Conservation (phyloP, 2,329 filamentous ascomycete genomes). For the Monilinia laxa region DNA sequence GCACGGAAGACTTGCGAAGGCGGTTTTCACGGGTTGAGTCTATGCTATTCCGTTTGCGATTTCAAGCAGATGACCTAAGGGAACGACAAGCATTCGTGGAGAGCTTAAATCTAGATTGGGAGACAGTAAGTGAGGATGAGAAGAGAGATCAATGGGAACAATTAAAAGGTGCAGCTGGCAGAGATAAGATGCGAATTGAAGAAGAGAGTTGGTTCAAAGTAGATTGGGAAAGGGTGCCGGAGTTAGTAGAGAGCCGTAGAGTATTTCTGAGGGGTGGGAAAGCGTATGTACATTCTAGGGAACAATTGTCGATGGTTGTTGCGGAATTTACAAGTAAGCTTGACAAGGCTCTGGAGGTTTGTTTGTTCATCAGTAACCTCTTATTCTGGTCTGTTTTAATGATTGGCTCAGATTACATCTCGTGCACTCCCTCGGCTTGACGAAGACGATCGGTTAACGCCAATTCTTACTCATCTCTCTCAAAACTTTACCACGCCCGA, state of each 20-base stretch:
- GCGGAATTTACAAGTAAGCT: conserved; percentile 79
- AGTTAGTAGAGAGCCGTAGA: conserved; percentile 76
- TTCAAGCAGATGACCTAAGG: conserved; percentile 69
- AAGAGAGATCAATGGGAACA: conserved; percentile 48
- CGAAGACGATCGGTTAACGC: conserved; percentile 87
- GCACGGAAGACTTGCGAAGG: conserved; percentile 84
- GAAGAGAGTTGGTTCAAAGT: conserved; percentile 95
- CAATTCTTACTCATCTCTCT: conserved; percentile 77
- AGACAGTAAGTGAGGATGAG: conserved; percentile 77
- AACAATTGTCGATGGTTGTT: conserved; percentile 86
- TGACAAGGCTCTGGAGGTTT: conserved; percentile 79
- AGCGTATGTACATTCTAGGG: conserved; percentile 84
- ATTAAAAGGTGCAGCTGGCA: conserved; percentile 40
- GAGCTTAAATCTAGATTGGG: conserved; percentile 78
- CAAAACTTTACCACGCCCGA: conserved; percentile 95
- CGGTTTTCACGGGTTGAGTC: conserved; percentile 86
- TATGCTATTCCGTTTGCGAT: conserved; percentile 81
- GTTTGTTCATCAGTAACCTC: conserved; percentile 46
- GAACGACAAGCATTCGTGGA: conserved; percentile 78
- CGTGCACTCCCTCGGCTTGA: conserved; percentile 87
- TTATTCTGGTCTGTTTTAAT: background rate
- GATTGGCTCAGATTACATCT: conserved; percentile 66
- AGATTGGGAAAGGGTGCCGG: conserved; percentile 90
- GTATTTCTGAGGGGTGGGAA: conserved; percentile 79
- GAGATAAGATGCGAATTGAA: conserved; percentile 52